These are phyloP conservation scores for Mesembryanthemum crystallinum DNA, from an alignment of 148 eudicot genomes.

Conservation along the genomic window DNA sequence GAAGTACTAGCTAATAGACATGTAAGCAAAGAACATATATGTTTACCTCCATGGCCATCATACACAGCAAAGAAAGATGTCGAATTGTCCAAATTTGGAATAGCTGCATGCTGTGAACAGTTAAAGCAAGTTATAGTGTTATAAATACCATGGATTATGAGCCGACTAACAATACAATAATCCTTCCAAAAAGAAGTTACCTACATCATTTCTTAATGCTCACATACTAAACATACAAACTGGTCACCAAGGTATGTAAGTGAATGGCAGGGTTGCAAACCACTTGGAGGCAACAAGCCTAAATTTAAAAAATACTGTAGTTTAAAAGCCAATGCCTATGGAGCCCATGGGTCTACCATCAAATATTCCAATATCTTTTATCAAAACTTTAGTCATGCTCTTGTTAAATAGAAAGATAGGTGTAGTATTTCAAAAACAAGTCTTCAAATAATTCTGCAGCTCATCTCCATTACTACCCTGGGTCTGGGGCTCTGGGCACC, in stretches of 20 bases:
- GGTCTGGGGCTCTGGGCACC: background rate
- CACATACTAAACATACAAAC: too few relatives aligned
- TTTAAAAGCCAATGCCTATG: background rate
- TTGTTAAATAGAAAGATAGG: background rate
- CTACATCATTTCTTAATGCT: too few relatives aligned
- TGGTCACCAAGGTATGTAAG: too few relatives aligned
- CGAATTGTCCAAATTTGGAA: constrained; percentile 53
- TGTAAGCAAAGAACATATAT: background rate
- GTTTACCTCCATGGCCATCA: constrained; percentile 81
- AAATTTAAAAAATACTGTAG: too few relatives aligned
- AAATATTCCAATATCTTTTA: background rate
- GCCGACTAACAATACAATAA: background rate
- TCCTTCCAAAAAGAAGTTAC: background rate
- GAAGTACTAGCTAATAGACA: background rate
- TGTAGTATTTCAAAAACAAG: too few relatives aligned
- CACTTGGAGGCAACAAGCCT: too few relatives aligned
- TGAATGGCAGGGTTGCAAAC: too few relatives aligned
- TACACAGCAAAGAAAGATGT: constrained; percentile 77
- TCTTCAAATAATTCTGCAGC: background rate
- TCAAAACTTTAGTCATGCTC: too few relatives aligned
- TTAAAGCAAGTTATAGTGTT: constrained; percentile 1
- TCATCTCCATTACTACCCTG: background rate
- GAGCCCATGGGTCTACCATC: background rate
- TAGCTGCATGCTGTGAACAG: constrained; percentile 59
- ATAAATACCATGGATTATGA: background rate